Conservation (phyloP, 2,329 filamentous ascomycete genomes). For the Fusarium goolgardi region DNA sequence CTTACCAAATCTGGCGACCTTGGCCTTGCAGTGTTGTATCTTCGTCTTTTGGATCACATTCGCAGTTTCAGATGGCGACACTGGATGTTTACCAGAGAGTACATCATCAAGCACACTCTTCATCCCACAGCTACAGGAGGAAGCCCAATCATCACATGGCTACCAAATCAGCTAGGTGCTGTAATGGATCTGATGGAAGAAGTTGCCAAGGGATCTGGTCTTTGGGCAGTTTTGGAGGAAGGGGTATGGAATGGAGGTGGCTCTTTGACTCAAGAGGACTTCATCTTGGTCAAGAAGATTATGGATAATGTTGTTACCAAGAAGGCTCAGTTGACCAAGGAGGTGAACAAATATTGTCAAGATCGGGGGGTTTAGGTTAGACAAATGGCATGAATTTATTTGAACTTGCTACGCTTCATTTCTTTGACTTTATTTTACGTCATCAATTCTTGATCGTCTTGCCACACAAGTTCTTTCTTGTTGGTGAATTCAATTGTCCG, state of each 20-base stretch:
- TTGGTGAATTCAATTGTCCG: not conserved
- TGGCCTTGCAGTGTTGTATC: slow-evolving; percentile 68
- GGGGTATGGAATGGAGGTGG: slow-evolving; percentile 35
- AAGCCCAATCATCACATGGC: slow-evolving; percentile 85
- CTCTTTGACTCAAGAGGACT: slow-evolving; percentile 32
- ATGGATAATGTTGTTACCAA: slow-evolving; percentile 75
- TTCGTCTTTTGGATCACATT: slow-evolving; percentile 77
- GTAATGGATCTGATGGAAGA: slow-evolving; percentile 77
- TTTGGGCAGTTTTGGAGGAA: slow-evolving; percentile 37
- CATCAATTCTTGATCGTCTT: not conserved
- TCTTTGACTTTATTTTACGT: not conserved
- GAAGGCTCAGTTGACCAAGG: slow-evolving; percentile 73
- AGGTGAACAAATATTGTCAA: slow-evolving; percentile 79
- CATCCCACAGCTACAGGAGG: slow-evolving; percentile 85
- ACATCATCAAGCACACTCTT: slow-evolving; percentile 80
- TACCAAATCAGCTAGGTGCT: slow-evolving; percentile 83
- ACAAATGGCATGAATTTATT: not conserved
- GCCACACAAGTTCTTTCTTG: not conserved
- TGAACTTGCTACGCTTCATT: not conserved
- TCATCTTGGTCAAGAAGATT: slow-evolving; percentile 56
- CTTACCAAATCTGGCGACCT: slow-evolving; percentile 46
- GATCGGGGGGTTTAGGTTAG: slow-evolving; percentile 65
- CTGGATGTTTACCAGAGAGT: slow-evolving; percentile 87
- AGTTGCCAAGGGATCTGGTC: slow-evolving; percentile 58
- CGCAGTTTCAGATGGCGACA: slow-evolving; percentile 86